Base-by-base conservation (phyloP, 2,329 filamentous ascomycete species). In the Neoscytalidium dimidiatum region DNA sequence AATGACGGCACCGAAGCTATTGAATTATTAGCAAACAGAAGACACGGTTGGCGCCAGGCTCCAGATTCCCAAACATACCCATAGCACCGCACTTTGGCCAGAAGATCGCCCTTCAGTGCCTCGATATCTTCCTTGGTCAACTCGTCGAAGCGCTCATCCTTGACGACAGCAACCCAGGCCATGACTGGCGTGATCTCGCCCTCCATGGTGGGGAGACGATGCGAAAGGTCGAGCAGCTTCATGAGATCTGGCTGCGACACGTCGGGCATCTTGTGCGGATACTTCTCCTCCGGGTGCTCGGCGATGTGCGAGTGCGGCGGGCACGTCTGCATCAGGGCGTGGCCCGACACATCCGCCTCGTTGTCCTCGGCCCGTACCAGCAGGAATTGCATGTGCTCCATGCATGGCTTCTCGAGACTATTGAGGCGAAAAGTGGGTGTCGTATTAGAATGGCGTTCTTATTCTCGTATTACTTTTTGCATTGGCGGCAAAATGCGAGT, bases 141-240 rank as follows among this genome's bases (percentile, higher is more conserved):
- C 69, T 90, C 87, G 4, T 75, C 74, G 41, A 90, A 86, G 77
- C 95, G 89, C 51, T 68, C 67, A 19, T 78, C 70, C 67, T 83
- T 85, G 67, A 92, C 81, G 57, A 98, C 85, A 79, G 92, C 90
- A 57, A 92, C 90, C 88, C 95, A 94, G 0, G 94, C 94, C 92
- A 96, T 96, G 69, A 97, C 91, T 0, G 95, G 95, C 19, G 94
- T 98, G 72, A 98, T 92, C 79, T 96, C 92, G 61, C 92, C 92
- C 67, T 95, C 92, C 2, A 77, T 74, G 62, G 95, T 86, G 70
- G 95, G 89, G 28, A 97, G 84, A 71, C 89, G 88, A 70, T 89
- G 86, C 79, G 92, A 97, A 64, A 97, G 84, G 73, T 96, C 91
- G 66, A 97, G 85, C 62, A 98, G 83, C 62, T 91, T 96, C 60